Conservation (phyloP, 225 moss, liverwort and hornwort species). For the Pleurozium schreberi region DNA sequence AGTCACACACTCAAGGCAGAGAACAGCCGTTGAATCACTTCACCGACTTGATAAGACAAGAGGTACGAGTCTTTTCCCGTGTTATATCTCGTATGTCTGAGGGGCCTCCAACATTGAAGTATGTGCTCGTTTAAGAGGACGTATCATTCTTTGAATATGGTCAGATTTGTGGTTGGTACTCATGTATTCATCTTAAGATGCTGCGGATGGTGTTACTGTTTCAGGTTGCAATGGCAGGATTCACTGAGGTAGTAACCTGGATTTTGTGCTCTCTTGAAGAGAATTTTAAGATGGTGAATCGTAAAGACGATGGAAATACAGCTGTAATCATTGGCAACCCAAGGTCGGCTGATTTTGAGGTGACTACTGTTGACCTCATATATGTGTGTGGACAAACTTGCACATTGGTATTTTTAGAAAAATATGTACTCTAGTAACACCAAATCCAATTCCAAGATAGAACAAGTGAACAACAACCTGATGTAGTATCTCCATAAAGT, state of each 20-base stretch:
- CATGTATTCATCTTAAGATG: not conserved
- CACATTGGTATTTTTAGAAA: too few relatives aligned
- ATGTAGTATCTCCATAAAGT: too few relatives aligned
- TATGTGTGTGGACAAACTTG: too few relatives aligned
- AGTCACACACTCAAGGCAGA: conserved; percentile 71
- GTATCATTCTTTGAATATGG: not conserved
- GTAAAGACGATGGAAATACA: conserved; percentile 54
- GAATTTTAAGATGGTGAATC: conserved; percentile 73
- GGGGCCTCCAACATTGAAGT: not conserved
- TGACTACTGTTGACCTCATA: not conserved
- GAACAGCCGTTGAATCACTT: conserved; percentile 85
- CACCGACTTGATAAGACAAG: conserved; percentile 71
- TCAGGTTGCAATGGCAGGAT: conserved; percentile 90
- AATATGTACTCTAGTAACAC: too few relatives aligned
- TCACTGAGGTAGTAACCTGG: conserved; percentile 90
- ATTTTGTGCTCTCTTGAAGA: conserved; percentile 79
- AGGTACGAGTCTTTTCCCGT: conserved; percentile 32
- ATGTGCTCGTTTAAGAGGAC: not conserved
- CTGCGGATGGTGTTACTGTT: not conserved
- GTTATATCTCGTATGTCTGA: not conserved
- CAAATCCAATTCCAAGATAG: too few relatives aligned
- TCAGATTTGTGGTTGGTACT: not conserved
- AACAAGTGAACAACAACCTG: too few relatives aligned
- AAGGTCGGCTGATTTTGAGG: conserved; percentile 66
- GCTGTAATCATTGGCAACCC: conserved; percentile 75